Percentiles rank a stretch among this genome's conserved stretches.
These are phyloP conservation scores for Pseudopithomyces chartarum DNA, from an alignment of 2,329 filamentous ascomycete genomes.

Conservation along the genomic window DNA sequence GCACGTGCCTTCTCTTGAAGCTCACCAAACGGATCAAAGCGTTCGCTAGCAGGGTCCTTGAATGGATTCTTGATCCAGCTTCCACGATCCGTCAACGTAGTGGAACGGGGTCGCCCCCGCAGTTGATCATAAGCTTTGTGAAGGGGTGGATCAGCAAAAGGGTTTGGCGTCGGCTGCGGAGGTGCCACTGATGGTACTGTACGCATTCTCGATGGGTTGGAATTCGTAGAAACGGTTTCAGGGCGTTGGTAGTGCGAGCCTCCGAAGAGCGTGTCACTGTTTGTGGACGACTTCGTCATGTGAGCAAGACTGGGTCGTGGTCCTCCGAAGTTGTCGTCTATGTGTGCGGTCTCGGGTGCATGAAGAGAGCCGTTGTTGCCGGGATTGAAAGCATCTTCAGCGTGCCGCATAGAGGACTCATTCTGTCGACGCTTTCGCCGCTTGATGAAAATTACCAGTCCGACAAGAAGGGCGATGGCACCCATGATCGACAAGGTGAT, in stretches of 20 bases:
- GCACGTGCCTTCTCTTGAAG: constrained; percentile 37
- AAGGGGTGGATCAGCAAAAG: constrained; percentile 40
- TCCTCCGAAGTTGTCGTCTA: constrained; percentile 7
- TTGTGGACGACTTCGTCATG: constrained; percentile 29
- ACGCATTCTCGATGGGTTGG: constrained; percentile 21
- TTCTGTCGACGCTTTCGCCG: constrained; percentile 26
- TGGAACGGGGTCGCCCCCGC: constrained; percentile 36
- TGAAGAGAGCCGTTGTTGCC: constrained; percentile 24
- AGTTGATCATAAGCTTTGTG: constrained; percentile 45
- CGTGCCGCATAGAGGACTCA: constrained; percentile 20
- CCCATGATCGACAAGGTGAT: constrained; percentile 38
- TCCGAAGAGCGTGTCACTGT: constrained; percentile 34
- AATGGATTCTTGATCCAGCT: constrained; percentile 44
- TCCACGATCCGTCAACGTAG: constrained; percentile 41
- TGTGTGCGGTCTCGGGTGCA: constrained; percentile 29
- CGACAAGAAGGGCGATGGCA: constrained; percentile 31
- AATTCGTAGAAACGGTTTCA: constrained; percentile 38
- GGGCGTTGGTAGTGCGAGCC: constrained; percentile 32
- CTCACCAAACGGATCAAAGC: constrained; percentile 46
- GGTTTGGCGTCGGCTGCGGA: constrained; percentile 37
- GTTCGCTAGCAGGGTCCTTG: constrained; percentile 38
- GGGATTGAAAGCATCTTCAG: constrained; percentile 33
- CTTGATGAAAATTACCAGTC: constrained; percentile 26
- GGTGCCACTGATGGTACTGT: neutral
- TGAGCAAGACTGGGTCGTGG: constrained; percentile 15